A percentile compares a stretch with the other conserved stretches of the same genome.
Conservation (phyloP, 495 filamentous ascomycete genomes). For the Penicillium chermesinum region DNA sequence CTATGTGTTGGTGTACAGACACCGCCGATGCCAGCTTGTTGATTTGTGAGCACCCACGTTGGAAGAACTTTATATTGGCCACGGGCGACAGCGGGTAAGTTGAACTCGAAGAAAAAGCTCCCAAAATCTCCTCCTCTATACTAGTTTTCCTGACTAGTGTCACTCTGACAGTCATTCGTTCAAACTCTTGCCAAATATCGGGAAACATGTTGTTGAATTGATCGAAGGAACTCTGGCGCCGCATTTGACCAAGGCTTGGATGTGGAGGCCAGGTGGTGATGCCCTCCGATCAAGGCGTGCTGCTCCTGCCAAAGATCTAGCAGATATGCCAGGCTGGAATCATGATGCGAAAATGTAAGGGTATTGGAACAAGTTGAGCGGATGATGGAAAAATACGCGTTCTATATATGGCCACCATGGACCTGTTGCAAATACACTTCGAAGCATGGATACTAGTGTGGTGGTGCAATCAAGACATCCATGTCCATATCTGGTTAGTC, state of each 20-base stretch:
- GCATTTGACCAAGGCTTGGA: conserved; percentile 12
- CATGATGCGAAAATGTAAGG: conserved; percentile 16
- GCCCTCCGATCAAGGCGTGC: conserved; percentile 13
- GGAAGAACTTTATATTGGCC: conserved; percentile 19
- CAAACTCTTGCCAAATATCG: conserved; percentile 19
- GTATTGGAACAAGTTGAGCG: no score
- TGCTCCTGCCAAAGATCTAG: conserved; percentile 18
- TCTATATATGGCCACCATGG: no score
- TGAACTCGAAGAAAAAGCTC: neutral
- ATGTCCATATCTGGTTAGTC: no score
- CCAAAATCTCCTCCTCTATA: neutral
- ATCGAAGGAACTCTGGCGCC: conserved; percentile 10
- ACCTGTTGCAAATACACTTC: no score
- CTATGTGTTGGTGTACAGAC: conserved; percentile 49
- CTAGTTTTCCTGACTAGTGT: neutral
- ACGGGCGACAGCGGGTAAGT: conserved; percentile 20
- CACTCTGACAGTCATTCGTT: conserved; percentile 6
- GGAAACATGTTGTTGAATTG: conserved; percentile 17
- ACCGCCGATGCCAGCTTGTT: conserved; percentile 42
- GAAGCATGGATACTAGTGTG: no score
- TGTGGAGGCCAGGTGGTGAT: conserved; percentile 19
- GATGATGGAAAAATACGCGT: no score
- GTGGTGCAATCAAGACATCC: no score
- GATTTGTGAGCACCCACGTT: conserved; percentile 34
- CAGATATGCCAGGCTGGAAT: conserved; percentile 17